phyloP scores from a whole-genome alignment of 2,329 filamentous ascomycete species.

The Nemania diffusa region DNA sequence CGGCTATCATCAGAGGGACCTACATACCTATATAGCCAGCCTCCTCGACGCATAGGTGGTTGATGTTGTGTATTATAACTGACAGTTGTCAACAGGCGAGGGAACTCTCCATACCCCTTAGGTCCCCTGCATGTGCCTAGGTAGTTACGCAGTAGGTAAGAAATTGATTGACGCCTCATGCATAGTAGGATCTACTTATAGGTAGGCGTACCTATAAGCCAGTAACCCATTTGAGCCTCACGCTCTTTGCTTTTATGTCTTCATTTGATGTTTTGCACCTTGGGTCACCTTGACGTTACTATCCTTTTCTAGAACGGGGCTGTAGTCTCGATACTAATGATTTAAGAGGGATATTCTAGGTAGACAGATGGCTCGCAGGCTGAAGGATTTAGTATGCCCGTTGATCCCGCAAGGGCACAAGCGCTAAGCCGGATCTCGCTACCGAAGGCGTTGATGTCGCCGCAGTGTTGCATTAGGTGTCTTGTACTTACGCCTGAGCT shows the following conservation, averaged over 20 bases:
- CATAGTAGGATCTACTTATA: slow-evolving; percentile 1
- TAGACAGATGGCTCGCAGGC: slow-evolving; percentile 5
- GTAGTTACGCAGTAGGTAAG: background rate
- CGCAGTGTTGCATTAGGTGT: slow-evolving; percentile 15
- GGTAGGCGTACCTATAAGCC: background rate
- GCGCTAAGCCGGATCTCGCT: slow-evolving; percentile 37
- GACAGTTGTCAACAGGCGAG: background rate
- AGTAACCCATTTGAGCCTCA: slow-evolving; percentile 17
- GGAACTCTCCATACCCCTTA: background rate
- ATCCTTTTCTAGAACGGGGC: background rate
- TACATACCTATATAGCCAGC: slow-evolving; percentile 9
- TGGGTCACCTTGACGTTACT: background rate
- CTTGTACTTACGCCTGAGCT: background rate
- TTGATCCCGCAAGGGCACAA: slow-evolving; percentile 20
- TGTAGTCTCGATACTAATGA: background rate
- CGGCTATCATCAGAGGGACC: slow-evolving; percentile 1
- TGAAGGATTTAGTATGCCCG: slow-evolving; percentile 28
- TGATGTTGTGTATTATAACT: background rate
- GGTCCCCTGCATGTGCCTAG: slow-evolving; percentile 2
- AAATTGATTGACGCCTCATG: slow-evolving; percentile 9
- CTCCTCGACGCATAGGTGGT: background rate
- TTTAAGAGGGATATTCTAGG: background rate
- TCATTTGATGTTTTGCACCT: background rate
- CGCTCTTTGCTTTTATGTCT: background rate
- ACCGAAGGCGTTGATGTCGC: slow-evolving; percentile 31